Conservation (phyloP, 2,329 filamentous ascomycete species). For the Colletotrichum graminicola region DNA sequence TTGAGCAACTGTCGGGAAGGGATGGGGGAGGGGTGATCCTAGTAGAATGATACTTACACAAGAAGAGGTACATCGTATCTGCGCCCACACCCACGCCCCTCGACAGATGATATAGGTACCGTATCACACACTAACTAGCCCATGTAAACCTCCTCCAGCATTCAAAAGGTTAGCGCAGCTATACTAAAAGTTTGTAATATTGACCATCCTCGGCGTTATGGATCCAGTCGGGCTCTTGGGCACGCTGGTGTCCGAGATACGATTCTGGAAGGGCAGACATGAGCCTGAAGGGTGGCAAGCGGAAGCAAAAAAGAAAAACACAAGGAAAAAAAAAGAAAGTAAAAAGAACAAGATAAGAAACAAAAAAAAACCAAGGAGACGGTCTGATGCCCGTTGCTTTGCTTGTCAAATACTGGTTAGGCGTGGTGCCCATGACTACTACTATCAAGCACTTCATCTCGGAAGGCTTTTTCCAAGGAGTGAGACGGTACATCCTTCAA, state of each 20-base stretch:
- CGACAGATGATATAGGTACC: neutral
- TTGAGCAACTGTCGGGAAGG: neutral
- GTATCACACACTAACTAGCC: neutral
- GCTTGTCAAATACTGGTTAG: neutral
- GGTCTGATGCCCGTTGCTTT: conserved; percentile 4
- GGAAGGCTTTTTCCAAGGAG: neutral
- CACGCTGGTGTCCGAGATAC: conserved; percentile 38
- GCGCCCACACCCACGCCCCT: neutral
- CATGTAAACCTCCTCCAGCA: neutral
- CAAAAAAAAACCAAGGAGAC: too few relatives aligned
- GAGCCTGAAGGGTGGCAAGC: neutral
- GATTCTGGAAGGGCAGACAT: conserved; percentile 16
- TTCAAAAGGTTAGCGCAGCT: too few relatives aligned
- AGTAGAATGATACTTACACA: neutral
- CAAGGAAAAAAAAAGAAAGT: neutral
- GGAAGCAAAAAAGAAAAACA: neutral
- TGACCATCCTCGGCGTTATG: conserved; percentile 42
- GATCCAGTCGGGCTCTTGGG: conserved; percentile 43
- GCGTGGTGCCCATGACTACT: neutral
- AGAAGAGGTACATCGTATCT: neutral
- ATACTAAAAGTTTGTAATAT: neutral
- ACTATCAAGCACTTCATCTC: neutral
- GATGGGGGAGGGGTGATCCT: conserved; percentile 29
- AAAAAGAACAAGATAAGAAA: neutral
- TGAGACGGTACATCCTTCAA: neutral